Percentiles rank a stretch among this genome's conserved stretches.
Conservation (phyloP, 202 grass and related monocot genomes). For the Cymbopogon flexuosus region DNA sequence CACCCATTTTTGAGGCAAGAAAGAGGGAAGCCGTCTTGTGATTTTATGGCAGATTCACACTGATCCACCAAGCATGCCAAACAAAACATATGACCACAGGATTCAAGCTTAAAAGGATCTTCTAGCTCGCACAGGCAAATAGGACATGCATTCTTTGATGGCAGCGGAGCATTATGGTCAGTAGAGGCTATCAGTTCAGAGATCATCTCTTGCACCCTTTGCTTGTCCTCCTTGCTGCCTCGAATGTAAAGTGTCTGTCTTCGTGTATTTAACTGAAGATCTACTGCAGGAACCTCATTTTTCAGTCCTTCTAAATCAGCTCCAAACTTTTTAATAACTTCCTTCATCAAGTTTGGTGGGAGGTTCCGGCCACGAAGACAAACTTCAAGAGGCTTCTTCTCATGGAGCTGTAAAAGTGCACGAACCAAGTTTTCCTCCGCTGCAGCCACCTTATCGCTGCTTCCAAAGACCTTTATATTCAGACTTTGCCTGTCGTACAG, state of each 20-base stretch:
- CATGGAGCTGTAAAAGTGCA: conserved; percentile 51
- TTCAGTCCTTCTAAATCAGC: conserved; percentile 74
- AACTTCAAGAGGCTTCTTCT: conserved; percentile 61
- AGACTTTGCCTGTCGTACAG: conserved; percentile 64
- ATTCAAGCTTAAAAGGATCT: conserved; percentile 77
- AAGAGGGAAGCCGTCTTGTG: conserved; percentile 77
- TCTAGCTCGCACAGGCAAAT: conserved; percentile 89
- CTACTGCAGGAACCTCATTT: conserved; percentile 43
- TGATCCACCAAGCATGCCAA: conserved; percentile 75
- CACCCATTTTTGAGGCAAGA: conserved; percentile 62
- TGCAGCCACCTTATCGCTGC: conserved; percentile 39
- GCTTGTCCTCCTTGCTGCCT: conserved; percentile 65
- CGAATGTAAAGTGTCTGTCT: conserved; percentile 60
- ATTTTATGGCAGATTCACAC: conserved; percentile 62
- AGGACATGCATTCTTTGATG: conserved; percentile 53
- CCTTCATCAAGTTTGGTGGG: conserved; percentile 80
- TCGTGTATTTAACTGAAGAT: conserved; percentile 55
- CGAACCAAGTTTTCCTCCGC: conserved; percentile 68
- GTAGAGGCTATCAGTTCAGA: conserved; percentile 47
- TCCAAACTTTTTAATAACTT: conserved; percentile 68
- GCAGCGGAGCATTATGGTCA: conserved; percentile 33
- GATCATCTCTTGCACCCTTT: conserved; percentile 58
- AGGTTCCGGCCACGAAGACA: conserved; percentile 53
- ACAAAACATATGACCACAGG: conserved; percentile 81
- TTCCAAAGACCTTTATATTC: conserved; percentile 72